Evolutionary conservation across 768 basidiomycete genomes (phyloP), one percentile per base, ranked within the genome.

Genomic region (Paxillus involutus): DNA sequence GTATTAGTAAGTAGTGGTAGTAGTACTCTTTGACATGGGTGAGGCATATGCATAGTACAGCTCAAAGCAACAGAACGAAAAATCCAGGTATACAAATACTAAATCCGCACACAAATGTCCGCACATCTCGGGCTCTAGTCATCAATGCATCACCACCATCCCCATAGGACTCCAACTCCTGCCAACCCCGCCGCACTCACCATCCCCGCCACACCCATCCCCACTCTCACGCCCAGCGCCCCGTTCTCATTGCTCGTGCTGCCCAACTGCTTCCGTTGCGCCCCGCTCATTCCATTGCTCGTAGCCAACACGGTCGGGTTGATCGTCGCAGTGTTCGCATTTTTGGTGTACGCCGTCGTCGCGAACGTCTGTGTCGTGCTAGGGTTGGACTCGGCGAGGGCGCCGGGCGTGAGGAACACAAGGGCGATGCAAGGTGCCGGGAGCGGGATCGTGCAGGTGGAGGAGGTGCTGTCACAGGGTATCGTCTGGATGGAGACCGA

Each of bases 231-330:
- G 12, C 39, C 33, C 17, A 36, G 30, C 36, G 39, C 26, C 24
- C 11, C 24, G 3, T 30, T 44, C 49, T 21, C 56, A 1, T 48
- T 44, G 49, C 66, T 65, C 35, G 70, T 70, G 39, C 67, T 71
- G 10, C 64, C 70, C 43, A 55, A 14, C 24, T 43, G 44, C 17
- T 55, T 21, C 36, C 52, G 45, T 36, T 59, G 59, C 13, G 54
- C 56, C 2, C 67, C 71, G 33, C 55, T 60, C 40, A 71, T 67
- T 1, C 77, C 77, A 57, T 79, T 78, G 29, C 70, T 69, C 11
- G 77, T 76, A 26, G 69, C 65, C 49, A 79, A 48, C 2, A 71
- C 71, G 21, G 55, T 61, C 8, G 73, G 68, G 56, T 74, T 64
- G 7, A 77, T 66, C 0, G 71, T 73, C 0, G 71, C 69, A 7